These are phyloP conservation scores for Metschnikowia orientalis DNA, from an alignment of 805 yeast species.

Conservation along the genomic window DNA sequence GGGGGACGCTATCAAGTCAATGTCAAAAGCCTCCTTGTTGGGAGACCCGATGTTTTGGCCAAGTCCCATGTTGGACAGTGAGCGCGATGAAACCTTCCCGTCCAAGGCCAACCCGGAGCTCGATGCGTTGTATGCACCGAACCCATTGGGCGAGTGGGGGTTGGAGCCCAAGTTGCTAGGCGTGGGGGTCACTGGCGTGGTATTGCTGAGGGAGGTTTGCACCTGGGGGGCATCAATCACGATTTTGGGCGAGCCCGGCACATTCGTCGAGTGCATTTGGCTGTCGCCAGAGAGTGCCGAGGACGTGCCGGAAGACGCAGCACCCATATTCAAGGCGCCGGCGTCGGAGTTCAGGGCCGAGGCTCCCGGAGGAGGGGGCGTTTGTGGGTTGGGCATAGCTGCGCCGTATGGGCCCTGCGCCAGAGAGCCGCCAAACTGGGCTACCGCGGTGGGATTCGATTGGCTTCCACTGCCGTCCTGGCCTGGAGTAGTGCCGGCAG, in stretches of 20 bases:
- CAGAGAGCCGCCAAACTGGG: constrained; percentile 4
- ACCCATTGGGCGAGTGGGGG: constrained; percentile 12
- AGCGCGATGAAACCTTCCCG: constrained; percentile 15
- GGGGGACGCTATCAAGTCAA: constrained; percentile 75
- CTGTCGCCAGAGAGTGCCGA: constrained; percentile 2
- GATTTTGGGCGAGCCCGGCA: constrained; percentile 14
- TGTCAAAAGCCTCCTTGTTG: constrained; percentile 60
- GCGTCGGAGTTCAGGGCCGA: constrained; percentile 7
- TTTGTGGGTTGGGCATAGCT: constrained; percentile 1
- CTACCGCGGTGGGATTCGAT: constrained; percentile 3
- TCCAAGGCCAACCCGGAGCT: constrained; percentile 10
- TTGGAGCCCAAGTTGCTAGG: constrained; percentile 2
- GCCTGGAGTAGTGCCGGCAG: constrained; percentile 2
- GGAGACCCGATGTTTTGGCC: constrained; percentile 56
- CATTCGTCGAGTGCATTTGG: constrained; percentile 12
- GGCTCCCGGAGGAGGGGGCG: constrained; percentile 6
- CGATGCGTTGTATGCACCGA: too few relatives aligned
- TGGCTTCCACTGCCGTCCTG: neutral
- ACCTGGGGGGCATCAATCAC: constrained; percentile 18
- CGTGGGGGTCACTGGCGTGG: constrained; percentile 19
- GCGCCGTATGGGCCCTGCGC: constrained; percentile 2
- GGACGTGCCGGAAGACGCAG: too few relatives aligned
- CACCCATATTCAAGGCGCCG: neutral
- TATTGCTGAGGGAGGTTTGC: constrained; percentile 12
- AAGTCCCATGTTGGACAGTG: constrained; percentile 37